phyloP scores from a whole-genome alignment of 805 yeast genomes.

The Kluyveromyces dobzhanskii region DNA sequence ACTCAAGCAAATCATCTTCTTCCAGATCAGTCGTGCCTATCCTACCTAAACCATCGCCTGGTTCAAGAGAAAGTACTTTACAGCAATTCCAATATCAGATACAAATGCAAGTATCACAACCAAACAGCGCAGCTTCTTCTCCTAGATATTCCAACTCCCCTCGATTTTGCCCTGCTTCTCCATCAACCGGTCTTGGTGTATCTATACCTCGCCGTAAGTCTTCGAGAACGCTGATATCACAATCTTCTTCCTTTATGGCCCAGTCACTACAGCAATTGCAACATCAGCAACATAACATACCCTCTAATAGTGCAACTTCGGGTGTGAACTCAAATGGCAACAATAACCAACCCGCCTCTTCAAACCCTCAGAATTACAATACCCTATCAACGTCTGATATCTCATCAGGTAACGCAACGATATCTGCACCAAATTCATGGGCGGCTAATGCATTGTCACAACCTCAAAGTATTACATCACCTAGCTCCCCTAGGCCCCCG shows the following conservation, averaged over 20 bases:
- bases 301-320: slow-evolving; percentile 2
- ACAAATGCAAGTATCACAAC: slow-evolving; percentile 4
- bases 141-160: slow-evolving; percentile 18
- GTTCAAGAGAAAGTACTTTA: slow-evolving; percentile 1
- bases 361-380: slow-evolving; percentile 11
- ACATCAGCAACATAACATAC: slow-evolving; percentile 11
- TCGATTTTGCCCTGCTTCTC: slow-evolving; percentile 6
- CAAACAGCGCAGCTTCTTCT: slow-evolving; percentile 25
- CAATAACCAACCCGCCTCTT: slow-evolving; percentile 12
- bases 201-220: slow-evolving; percentile 24
- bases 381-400: slow-evolving; percentile 6
- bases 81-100: slow-evolving; percentile 4
- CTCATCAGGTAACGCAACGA: slow-evolving; percentile 8
- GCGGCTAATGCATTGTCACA: background rate
- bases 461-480: slow-evolving; percentile 7
- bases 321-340: slow-evolving; percentile 5
- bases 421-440: slow-evolving; percentile 17
- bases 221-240: slow-evolving; percentile 21
- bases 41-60: slow-evolving; percentile 28
- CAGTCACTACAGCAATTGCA: slow-evolving; percentile 23
- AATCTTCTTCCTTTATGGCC: slow-evolving; percentile 25
- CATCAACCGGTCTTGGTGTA: slow-evolving; percentile 18
- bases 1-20: slow-evolving; percentile 24
- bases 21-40: slow-evolving; percentile 29
- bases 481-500: slow-evolving; percentile 16